Evolutionary conservation across 768 basidiomycete genomes (phyloP).

Genomic region (Russula ochroleuca): DNA sequence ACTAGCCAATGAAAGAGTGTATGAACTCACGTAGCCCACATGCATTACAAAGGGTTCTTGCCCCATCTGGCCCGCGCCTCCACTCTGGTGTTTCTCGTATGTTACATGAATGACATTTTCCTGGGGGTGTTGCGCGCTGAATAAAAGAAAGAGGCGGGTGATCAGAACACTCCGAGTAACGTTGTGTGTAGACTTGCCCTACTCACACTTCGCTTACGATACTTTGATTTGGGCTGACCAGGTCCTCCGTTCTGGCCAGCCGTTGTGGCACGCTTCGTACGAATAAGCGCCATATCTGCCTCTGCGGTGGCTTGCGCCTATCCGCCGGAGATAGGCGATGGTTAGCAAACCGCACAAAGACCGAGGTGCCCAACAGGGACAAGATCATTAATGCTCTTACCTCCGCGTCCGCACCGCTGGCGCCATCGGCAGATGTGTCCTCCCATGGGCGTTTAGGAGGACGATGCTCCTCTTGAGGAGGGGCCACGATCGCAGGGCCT

Average conservation of each 20-base stretch:
- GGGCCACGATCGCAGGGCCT: constrained; percentile 21
- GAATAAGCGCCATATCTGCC: constrained; percentile 81
- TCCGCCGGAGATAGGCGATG: constrained; percentile 31
- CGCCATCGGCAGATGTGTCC: constrained; percentile 51
- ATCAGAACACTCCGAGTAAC: constrained; percentile 29
- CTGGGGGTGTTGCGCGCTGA: constrained; percentile 79
- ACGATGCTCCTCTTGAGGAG: constrained; percentile 48
- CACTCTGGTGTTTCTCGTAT: constrained; percentile 88
- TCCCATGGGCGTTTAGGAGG: constrained; percentile 80
- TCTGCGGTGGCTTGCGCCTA: constrained; percentile 63
- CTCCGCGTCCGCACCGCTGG: constrained; percentile 21
- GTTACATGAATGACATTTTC: constrained; percentile 84
- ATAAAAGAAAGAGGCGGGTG: not conserved
- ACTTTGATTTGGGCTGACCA: constrained; percentile 68
- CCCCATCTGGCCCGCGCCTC: constrained; percentile 80
- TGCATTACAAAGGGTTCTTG: constrained; percentile 79
- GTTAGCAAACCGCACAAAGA: constrained; percentile 20
- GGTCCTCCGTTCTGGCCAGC: constrained; percentile 46
- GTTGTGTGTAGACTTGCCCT: constrained; percentile 11
- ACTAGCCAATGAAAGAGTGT: constrained; percentile 12
- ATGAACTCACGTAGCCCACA: constrained; percentile 71
- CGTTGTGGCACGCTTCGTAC: constrained; percentile 70
- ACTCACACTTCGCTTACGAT: constrained; percentile 81
- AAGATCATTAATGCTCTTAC: constrained; percentile 12
- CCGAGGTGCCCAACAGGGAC: constrained; percentile 8